A percentile compares a stretch with the other conserved stretches of the same genome.
These are phyloP conservation scores for Chlorella sp. DNA, from an alignment of 139 green algal species.

Conservation along the genomic window DNA sequence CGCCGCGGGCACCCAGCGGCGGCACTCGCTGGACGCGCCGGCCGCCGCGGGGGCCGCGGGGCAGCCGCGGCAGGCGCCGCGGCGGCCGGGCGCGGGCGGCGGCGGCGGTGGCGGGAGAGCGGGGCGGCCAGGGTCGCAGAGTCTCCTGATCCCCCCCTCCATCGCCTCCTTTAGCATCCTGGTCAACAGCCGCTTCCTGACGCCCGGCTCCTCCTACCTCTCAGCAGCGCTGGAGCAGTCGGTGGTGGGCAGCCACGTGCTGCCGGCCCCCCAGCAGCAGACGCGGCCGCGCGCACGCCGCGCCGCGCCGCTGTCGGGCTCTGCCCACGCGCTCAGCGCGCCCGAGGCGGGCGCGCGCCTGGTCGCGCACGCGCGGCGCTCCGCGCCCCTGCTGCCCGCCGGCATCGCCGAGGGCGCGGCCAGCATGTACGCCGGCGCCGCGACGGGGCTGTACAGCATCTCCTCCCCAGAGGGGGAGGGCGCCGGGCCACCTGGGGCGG, in stretches of 20 bases:
- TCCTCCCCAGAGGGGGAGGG: too few species aligned
- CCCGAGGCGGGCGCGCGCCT: constrained; percentile 19
- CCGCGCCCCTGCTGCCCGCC: constrained; percentile 1
- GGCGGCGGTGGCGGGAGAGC: neutral
- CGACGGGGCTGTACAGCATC: too few species aligned
- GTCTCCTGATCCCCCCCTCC: constrained; percentile 17
- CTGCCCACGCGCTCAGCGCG: neutral
- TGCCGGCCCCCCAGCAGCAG: constrained; percentile 9
- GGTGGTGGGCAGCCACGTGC: constrained; percentile 25
- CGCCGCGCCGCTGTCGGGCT: neutral
- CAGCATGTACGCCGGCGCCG: too few species aligned
- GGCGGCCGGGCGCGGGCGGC: neutral
- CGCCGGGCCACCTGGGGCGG: too few species aligned
- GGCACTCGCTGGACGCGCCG: neutral
- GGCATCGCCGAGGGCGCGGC: neutral
- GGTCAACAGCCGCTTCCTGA: constrained; percentile 23
- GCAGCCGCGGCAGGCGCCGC: neutral
- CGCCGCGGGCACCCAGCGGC: too few species aligned
- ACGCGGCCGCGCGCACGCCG: neutral
- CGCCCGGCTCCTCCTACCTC: constrained; percentile 28
- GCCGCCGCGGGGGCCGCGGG: neutral
- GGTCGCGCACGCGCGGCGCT: constrained; percentile 27
- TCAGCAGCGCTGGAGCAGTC: constrained; percentile 38
- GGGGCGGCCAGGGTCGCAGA: neutral
- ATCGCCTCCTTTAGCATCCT: constrained; percentile 30